Conservation (phyloP, 805 yeast genomes). For the Candida oleophila region DNA sequence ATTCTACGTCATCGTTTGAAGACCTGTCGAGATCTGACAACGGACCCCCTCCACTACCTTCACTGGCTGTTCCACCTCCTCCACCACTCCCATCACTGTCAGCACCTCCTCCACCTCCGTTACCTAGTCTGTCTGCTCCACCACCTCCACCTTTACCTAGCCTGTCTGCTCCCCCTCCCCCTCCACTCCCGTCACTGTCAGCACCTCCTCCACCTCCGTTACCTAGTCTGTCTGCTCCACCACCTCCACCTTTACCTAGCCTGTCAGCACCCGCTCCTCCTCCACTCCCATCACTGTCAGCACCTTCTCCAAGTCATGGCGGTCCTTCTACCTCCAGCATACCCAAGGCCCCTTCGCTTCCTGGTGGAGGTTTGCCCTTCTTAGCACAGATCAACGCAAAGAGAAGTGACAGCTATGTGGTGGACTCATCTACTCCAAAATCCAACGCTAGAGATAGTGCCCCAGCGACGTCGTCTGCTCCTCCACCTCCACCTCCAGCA, state of each 20-base stretch:
- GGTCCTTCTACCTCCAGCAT: conserved; percentile 2
- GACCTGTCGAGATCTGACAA: not conserved
- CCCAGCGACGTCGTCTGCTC: conserved; percentile 19
- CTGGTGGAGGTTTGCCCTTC: conserved; percentile 51
- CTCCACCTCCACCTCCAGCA: conserved; percentile 17
- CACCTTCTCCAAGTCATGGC: conserved; percentile 10
- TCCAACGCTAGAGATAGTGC: not conserved
- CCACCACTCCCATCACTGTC: conserved; percentile 7
- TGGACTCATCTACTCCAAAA: conserved; percentile 31
- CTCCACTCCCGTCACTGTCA: conserved; percentile 14
- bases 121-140: not conserved
- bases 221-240: conserved; percentile 14
- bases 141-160: conserved; percentile 2
- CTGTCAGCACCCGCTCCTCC: conserved; percentile 14
- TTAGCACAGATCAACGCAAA: conserved; percentile 57
- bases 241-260: conserved; percentile 5
- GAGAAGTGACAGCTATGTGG: conserved; percentile 50
- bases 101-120: conserved; percentile 11
- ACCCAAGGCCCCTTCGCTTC: conserved; percentile 10
- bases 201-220: conserved; percentile 16
- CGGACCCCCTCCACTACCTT: conserved; percentile 4
- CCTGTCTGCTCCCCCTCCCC: conserved; percentile 16
- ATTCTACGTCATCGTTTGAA: conserved; percentile 18
- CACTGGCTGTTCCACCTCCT: conserved; percentile 14
- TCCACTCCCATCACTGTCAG: conserved; percentile 10